Percentiles rank a stretch among this genome's conserved stretches.
Evolutionary conservation across 139 green algal genomes (phyloP).

Genomic region (Penium margaritaceum): DNA sequence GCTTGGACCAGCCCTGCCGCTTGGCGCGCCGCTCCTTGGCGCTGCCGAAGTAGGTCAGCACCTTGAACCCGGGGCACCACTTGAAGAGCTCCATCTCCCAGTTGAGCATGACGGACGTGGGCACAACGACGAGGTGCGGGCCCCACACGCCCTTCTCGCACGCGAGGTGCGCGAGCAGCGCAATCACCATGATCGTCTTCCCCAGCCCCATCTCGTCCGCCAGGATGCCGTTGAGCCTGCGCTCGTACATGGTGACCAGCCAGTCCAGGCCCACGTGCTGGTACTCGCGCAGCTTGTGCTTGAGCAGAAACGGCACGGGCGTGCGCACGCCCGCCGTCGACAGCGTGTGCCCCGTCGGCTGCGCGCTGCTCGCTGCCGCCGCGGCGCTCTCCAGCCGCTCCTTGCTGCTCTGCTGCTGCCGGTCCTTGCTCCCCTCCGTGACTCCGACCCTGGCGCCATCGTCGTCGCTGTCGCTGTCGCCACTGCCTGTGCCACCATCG

Average conservation of each 20-base stretch:
- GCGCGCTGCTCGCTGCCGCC: slow-evolving; percentile 49
- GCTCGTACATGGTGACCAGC: slow-evolving; percentile 86
- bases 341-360: slow-evolving; percentile 73
- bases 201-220: slow-evolving; percentile 88
- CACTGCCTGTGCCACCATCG: background rate
- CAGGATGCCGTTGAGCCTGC: slow-evolving; percentile 86
- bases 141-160: slow-evolving; percentile 71
- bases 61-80: slow-evolving; percentile 96
- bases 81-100: slow-evolving; percentile 99
- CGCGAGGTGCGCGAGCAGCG: slow-evolving; percentile 81
- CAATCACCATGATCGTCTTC: slow-evolving; percentile 94
- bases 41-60: slow-evolving; percentile 94
- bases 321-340: slow-evolving; percentile 57
- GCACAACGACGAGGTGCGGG: slow-evolving; percentile 92
- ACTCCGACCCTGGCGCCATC: slow-evolving; percentile 12
- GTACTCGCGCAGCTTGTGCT: slow-evolving; percentile 82
- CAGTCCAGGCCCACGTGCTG: slow-evolving; percentile 94
- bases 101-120: slow-evolving; percentile 91
- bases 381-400: slow-evolving; percentile 34
- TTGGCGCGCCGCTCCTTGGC: slow-evolving; percentile 80
- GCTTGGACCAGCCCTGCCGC: slow-evolving; percentile 91
- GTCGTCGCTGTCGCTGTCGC: background rate
- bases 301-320: slow-evolving; percentile 84
- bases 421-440: slow-evolving; percentile 31
- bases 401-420: too few species aligned